These are phyloP conservation scores for Berkeleyomyces rouxiae DNA, from an alignment of 2,329 filamentous ascomycete species.

Conservation along the genomic window DNA sequence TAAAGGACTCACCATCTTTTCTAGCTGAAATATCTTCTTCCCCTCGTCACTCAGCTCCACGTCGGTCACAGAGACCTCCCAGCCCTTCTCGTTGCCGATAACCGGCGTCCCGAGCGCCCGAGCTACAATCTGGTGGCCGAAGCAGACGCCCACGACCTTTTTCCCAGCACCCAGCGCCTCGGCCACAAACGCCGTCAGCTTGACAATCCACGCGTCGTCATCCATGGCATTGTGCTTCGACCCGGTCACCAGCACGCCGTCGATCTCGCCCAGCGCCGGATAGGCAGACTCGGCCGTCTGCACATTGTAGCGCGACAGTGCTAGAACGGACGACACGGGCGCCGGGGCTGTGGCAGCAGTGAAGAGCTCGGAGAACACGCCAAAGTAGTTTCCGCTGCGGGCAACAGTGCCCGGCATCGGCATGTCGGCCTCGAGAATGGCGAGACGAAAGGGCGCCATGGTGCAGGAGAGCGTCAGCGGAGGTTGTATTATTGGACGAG, in stretches of 20 bases:
- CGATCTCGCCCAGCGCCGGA: conserved; percentile 55
- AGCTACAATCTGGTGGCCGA: conserved; percentile 73
- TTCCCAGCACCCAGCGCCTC: conserved; percentile 44
- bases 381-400: conserved; percentile 56
- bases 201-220: conserved; percentile 57
- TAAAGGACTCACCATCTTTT: conserved; percentile 32
- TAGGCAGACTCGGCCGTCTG: conserved; percentile 39
- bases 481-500: not conserved
- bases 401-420: conserved; percentile 47
- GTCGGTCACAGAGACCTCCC: conserved; percentile 65
- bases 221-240: conserved; percentile 60
- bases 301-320: conserved; percentile 54
- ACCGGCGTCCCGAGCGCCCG: conserved; percentile 55
- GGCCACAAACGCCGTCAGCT: conserved; percentile 51
- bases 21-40: conserved; percentile 51
- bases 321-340: conserved; percentile 30
- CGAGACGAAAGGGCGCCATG: conserved; percentile 49
- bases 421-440: conserved; percentile 76
- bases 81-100: conserved; percentile 48
- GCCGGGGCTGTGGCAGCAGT: conserved; percentile 29
- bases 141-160: conserved; percentile 65
- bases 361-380: conserved; percentile 49
- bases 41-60: conserved; percentile 53
- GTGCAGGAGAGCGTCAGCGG: not conserved
- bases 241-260: conserved; percentile 71